Conservation (phyloP, 805 yeast species). For the Candida quercuum region DNA sequence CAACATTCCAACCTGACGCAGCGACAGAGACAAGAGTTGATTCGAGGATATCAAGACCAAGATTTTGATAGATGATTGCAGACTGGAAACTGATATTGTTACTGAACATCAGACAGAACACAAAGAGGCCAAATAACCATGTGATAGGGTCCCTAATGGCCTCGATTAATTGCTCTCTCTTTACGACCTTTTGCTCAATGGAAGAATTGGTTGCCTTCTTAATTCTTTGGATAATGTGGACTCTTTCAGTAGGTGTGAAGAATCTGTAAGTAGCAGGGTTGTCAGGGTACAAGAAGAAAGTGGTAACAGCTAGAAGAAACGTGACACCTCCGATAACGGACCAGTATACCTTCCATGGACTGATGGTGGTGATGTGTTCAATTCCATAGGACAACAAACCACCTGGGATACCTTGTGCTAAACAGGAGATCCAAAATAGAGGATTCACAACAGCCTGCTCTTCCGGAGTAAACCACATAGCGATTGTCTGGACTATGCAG, state of each 20-base stretch:
- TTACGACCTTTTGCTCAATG: constrained; percentile 36
- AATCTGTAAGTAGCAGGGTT: constrained; percentile 41
- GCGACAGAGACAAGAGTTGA: constrained; percentile 29
- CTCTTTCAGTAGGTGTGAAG: constrained; percentile 36
- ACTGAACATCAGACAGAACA: constrained; percentile 37
- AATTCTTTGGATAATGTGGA: constrained; percentile 34
- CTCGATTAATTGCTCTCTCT: constrained; percentile 34
- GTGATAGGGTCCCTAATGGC: constrained; percentile 35
- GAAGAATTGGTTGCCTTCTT: constrained; percentile 31
- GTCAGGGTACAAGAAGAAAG: constrained; percentile 38
- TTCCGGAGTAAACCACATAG: constrained; percentile 33
- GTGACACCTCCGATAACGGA: constrained; percentile 44
- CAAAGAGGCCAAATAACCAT: constrained; percentile 28
- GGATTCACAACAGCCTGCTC: constrained; percentile 41
- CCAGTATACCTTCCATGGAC: constrained; percentile 43
- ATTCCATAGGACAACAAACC: constrained; percentile 29
- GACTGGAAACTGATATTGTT: constrained; percentile 44
- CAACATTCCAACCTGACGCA: constrained; percentile 8
- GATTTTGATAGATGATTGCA: constrained; percentile 33
- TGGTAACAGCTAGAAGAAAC: constrained; percentile 25
- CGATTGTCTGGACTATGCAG: constrained; percentile 33
- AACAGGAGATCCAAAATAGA: constrained; percentile 26
- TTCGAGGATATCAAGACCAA: constrained; percentile 32
- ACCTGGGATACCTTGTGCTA: constrained; percentile 28
- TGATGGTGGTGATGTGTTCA: constrained; percentile 10